phyloP scores from a whole-genome alignment of 1,284 basidiomycete species.

The Naganishia sp. region DNA sequence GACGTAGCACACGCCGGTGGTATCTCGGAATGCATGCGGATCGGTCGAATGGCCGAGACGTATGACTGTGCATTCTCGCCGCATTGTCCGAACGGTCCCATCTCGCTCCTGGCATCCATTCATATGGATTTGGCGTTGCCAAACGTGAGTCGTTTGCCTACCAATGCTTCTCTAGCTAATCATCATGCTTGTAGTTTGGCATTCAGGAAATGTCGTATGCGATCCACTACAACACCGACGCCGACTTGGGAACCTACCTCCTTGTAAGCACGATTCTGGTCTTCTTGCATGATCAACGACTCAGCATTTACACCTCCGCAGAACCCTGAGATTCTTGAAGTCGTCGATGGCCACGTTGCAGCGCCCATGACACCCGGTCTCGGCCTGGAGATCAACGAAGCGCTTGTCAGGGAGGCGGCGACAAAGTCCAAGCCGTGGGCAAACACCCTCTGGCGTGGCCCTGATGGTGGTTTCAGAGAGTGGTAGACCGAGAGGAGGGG shows the following conservation, averaged over 20 bases:
- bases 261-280: conserved; percentile 8
- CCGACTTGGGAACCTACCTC: conserved; percentile 31
- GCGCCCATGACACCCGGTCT: conserved; percentile 65
- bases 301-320: conserved; percentile 48
- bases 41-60: conserved; percentile 62
- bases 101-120: conserved; percentile 27
- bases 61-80: conserved; percentile 35
- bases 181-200: conserved; percentile 48
- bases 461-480: conserved; percentile 60
- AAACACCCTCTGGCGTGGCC: conserved; percentile 65
- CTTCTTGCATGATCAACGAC: background rate
- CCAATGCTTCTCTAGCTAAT: too few species aligned
- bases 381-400: conserved; percentile 69
- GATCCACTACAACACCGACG: conserved; percentile 30
- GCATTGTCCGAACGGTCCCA: conserved; percentile 33
- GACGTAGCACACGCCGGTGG: conserved; percentile 68
- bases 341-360: conserved; percentile 64
- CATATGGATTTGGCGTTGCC: conserved; percentile 29
- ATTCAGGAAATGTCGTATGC: conserved; percentile 68
- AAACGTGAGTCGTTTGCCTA: conserved; percentile 8
- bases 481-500: conserved; percentile 53
- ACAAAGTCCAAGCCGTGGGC: conserved; percentile 55
- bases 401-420: conserved; percentile 59
- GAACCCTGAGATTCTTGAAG: conserved; percentile 62
- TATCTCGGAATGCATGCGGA: conserved; percentile 64